These are phyloP conservation scores for Coemansia asiatica DNA, from an alignment of 192 early-diverging fungal genomes.

Conservation along the genomic window DNA sequence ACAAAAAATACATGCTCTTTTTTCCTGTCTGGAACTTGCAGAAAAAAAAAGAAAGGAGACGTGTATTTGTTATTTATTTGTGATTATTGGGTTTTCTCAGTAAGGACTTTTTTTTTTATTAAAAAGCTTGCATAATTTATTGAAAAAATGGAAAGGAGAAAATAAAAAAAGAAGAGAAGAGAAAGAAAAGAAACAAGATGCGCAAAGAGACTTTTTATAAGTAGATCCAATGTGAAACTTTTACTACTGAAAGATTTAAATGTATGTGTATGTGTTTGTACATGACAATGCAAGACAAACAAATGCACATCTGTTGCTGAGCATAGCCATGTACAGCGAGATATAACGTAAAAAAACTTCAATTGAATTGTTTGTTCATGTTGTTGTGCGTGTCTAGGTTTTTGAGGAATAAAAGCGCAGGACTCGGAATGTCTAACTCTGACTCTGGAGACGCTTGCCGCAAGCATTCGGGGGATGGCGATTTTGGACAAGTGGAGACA, in stretches of 20 bases:
- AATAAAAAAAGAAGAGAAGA: neutral
- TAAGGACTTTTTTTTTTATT: neutral
- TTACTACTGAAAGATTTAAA: neutral
- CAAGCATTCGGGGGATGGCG: too few relatives aligned
- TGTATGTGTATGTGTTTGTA: neutral
- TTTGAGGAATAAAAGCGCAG: neutral
- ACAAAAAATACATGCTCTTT: constrained; percentile 5
- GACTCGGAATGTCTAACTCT: neutral
- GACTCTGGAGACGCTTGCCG: neutral
- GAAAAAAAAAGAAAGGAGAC: neutral
- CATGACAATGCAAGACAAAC: neutral
- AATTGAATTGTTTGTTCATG: neutral
- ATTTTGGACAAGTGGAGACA: too few relatives aligned
- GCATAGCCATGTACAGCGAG: neutral
- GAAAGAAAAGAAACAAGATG: neutral
- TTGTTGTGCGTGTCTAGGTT: neutral
- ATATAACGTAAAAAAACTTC: neutral
- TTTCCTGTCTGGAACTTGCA: neutral
- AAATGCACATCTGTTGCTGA: neutral
- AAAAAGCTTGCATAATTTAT: neutral
- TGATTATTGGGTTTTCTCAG: neutral
- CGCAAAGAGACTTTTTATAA: neutral
- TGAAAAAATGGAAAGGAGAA: neutral
- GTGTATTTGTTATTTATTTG: neutral
- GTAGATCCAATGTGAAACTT: neutral